These are phyloP conservation scores for Fusarium caatingaense DNA, from an alignment of 2,329 filamentous ascomycete species.

Conservation along the genomic window DNA sequence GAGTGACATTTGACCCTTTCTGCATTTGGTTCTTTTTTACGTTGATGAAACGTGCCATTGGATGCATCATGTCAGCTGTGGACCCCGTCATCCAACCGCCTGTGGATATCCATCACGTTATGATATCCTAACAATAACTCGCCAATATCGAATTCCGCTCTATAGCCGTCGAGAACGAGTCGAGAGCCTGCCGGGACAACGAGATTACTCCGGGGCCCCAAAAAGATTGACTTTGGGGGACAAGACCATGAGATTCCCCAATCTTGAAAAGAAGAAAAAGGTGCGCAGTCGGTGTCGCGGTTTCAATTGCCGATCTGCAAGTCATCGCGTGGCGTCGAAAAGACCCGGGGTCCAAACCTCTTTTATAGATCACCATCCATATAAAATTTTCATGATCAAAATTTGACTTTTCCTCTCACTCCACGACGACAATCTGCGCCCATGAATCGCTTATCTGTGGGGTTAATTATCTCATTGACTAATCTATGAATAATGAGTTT, in stretches of 20 bases:
- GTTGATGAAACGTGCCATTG: constrained; percentile 35
- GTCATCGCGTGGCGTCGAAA: neutral
- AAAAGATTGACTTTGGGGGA: constrained; percentile 3
- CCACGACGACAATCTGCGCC: constrained; percentile 11
- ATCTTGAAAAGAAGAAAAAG: neutral
- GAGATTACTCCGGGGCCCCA: constrained; percentile 32
- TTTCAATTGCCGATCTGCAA: neutral
- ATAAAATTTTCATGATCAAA: neutral
- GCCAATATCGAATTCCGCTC: neutral
- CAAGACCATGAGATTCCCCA: neutral
- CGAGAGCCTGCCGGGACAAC: constrained; percentile 19
- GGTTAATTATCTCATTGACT: constrained; percentile 29
- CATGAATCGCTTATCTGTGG: constrained; percentile 36
- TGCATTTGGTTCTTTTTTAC: constrained; percentile 21
- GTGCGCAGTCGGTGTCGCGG: neutral
- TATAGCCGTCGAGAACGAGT: neutral
- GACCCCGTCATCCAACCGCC: constrained; percentile 3
- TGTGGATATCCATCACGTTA: constrained; percentile 38
- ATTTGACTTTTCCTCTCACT: neutral
- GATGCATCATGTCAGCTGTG: constrained; percentile 1
- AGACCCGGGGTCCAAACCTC: neutral
- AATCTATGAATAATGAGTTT: constrained; percentile 25
- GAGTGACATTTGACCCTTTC: constrained; percentile 4
- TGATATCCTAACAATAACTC: constrained; percentile 40
- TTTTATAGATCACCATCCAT: constrained; percentile 11